Percentiles rank a stretch among this genome's conserved stretches.
phyloP scores from a whole-genome alignment of 768 basidiomycete species.

The Leccinum broughii region DNA sequence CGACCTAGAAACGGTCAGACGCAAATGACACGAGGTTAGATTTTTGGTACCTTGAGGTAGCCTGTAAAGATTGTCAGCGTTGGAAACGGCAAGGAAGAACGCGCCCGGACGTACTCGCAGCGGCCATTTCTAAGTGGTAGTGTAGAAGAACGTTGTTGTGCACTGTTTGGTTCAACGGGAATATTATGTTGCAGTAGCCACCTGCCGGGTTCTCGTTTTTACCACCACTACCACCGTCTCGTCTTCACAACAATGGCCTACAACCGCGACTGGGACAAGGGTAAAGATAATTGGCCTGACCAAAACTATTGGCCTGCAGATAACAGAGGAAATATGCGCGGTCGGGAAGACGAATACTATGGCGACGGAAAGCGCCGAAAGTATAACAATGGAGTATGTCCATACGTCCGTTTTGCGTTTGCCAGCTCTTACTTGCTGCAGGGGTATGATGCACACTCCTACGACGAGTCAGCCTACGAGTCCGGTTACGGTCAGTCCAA shows the following conservation, averaged over 20 bases:
- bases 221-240: constrained; percentile 23
- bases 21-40: not conserved
- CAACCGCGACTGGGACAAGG: constrained; percentile 87
- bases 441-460: constrained; percentile 54
- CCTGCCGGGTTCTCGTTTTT: constrained; percentile 17
- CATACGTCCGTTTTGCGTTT: not conserved
- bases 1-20: constrained; percentile 30
- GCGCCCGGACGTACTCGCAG: constrained; percentile 50
- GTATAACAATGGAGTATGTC: constrained; percentile 67
- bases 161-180: constrained; percentile 27
- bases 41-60: constrained; percentile 51
- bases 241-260: constrained; percentile 52
- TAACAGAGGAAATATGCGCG: constrained; percentile 43
- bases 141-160: constrained; percentile 31
- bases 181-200: constrained; percentile 4
- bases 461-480: constrained; percentile 48
- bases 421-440: constrained; percentile 28
- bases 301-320: constrained; percentile 41
- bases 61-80: constrained; percentile 38
- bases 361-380: constrained; percentile 78
- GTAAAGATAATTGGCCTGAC: constrained; percentile 63
- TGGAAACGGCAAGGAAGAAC: not conserved
- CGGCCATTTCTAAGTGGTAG: constrained; percentile 53
- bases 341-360: constrained; percentile 68
- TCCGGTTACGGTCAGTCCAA: constrained; percentile 31